These are phyloP conservation scores for Gymnopilus junonius DNA, from an alignment of 768 basidiomycete species.

Conservation along the genomic window DNA sequence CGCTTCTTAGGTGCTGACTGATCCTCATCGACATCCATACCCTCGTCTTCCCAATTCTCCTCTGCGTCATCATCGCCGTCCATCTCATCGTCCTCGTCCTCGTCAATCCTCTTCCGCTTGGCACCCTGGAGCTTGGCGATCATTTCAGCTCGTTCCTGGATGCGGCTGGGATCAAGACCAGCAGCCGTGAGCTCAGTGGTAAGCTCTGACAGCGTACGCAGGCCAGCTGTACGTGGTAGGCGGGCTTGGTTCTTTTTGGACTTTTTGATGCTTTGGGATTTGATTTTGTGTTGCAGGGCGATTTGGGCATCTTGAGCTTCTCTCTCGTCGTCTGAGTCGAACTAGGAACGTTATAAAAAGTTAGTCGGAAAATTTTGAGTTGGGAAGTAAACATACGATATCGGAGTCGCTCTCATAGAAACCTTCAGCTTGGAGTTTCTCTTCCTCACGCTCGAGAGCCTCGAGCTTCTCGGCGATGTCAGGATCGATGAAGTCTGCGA, in stretches of 20 bases:
- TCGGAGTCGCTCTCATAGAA: slow-evolving; percentile 93
- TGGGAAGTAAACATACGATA: slow-evolving; percentile 54
- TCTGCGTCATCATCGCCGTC: slow-evolving; percentile 55
- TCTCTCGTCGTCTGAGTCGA: slow-evolving; percentile 77
- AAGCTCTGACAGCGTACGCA: slow-evolving; percentile 75
- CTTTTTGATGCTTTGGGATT: slow-evolving; percentile 81
- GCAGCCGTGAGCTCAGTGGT: slow-evolving; percentile 82
- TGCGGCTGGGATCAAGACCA: slow-evolving; percentile 85
- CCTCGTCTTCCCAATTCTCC: slow-evolving; percentile 50
- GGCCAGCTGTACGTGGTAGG: slow-evolving; percentile 76
- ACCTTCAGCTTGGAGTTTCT: slow-evolving; percentile 90
- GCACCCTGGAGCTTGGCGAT: slow-evolving; percentile 75
- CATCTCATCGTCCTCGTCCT: slow-evolving; percentile 63
- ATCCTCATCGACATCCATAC: slow-evolving; percentile 60
- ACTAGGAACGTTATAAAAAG: slow-evolving; percentile 35
- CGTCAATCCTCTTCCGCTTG: slow-evolving; percentile 70
- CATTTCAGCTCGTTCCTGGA: slow-evolving; percentile 87
- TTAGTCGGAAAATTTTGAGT: not conserved
- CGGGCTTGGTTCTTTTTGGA: slow-evolving; percentile 84
- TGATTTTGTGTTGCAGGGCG: slow-evolving; percentile 68
- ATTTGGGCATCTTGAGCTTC: slow-evolving; percentile 67
- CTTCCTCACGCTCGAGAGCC: slow-evolving; percentile 96
- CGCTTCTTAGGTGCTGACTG: slow-evolving; percentile 59
- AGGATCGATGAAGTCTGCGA: slow-evolving; percentile 98
- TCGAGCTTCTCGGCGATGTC: slow-evolving; percentile 97